These are phyloP conservation scores for Fennellomyces sp. DNA, from an alignment of 371 early-diverging fungal genomes.

Conservation along the genomic window DNA sequence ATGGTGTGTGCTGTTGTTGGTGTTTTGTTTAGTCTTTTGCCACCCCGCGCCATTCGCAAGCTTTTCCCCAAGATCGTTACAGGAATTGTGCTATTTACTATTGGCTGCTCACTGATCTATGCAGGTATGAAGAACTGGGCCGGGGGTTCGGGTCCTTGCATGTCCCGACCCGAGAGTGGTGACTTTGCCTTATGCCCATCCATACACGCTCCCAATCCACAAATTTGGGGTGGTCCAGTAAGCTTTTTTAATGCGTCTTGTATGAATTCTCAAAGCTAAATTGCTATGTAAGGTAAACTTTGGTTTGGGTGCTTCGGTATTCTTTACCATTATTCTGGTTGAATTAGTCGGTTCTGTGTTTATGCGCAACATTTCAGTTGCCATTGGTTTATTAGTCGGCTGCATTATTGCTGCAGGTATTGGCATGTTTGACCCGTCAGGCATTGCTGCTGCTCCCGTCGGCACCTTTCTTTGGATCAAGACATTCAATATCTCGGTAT, in stretches of 20 bases:
- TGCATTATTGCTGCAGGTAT: slow-evolving; percentile 53
- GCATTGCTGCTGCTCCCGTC: slow-evolving; percentile 50
- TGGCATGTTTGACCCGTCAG: slow-evolving; percentile 50
- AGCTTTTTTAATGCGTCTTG: too few relatives aligned
- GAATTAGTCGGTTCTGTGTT: slow-evolving; percentile 61
- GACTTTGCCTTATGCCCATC: slow-evolving; percentile 28
- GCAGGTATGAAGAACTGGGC: slow-evolving; percentile 53
- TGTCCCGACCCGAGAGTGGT: slow-evolving; percentile 30
- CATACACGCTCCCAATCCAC: slow-evolving; percentile 52
- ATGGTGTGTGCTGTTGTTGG: slow-evolving; percentile 50
- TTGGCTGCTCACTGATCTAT: slow-evolving; percentile 50
- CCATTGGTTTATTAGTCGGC: slow-evolving; percentile 56
- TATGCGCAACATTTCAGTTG: slow-evolving; percentile 56
- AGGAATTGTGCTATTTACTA: slow-evolving; percentile 49
- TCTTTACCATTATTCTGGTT: slow-evolving; percentile 53
- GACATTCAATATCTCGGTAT: slow-evolving; percentile 50
- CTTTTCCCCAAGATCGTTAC: slow-evolving; percentile 58
- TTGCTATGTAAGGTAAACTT: slow-evolving; percentile 44
- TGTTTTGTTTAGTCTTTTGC: slow-evolving; percentile 48
- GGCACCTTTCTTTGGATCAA: slow-evolving; percentile 60
- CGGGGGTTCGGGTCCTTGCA: slow-evolving; percentile 50
- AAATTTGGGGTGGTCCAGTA: slow-evolving; percentile 47
- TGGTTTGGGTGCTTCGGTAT: slow-evolving; percentile 55
- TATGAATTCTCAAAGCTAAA: too few relatives aligned
- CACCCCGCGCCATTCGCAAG: slow-evolving; percentile 46